Percentiles rank a stretch among this genome's conserved stretches.
Evolutionary conservation across 2,329 filamentous ascomycete genomes (phyloP).

Genomic region (Thielaviopsis punctulata): DNA sequence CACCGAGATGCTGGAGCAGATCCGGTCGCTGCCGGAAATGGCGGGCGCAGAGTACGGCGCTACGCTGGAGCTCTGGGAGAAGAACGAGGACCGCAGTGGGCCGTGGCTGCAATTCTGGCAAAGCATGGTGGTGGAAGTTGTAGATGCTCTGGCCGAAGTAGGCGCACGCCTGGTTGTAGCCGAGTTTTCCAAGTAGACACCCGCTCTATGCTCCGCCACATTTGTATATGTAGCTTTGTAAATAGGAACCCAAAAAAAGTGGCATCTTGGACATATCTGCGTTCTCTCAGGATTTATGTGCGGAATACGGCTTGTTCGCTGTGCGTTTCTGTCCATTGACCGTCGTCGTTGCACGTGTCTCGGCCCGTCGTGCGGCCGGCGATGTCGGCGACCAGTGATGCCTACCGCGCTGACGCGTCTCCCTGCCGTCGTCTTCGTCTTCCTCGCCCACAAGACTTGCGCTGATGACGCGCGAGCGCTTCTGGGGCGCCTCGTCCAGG

Average conservation of each 20-base stretch:
- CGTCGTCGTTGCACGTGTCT: not conserved
- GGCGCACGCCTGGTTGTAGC: slow-evolving; percentile 26
- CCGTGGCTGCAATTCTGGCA: slow-evolving; percentile 31
- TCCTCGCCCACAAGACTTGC: not conserved
- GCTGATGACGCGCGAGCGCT: not conserved
- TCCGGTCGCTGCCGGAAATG: slow-evolving; percentile 18
- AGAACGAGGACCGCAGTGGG: slow-evolving; percentile 22
- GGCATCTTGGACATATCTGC: no score
- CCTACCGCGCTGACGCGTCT: not conserved
- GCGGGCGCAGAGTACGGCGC: slow-evolving; percentile 6
- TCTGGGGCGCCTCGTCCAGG: not conserved
- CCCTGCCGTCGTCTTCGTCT: not conserved
- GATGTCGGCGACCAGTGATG: slow-evolving; percentile 3
- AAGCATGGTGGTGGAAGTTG: slow-evolving; percentile 29
- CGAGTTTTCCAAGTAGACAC: slow-evolving; percentile 21
- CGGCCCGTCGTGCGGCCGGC: not conserved
- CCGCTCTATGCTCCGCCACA: no score
- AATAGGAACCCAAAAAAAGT: no score
- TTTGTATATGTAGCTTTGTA: no score
- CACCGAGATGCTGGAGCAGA: slow-evolving; percentile 29
- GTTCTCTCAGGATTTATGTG: not conserved
- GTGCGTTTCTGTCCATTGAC: not conserved
- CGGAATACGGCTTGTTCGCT: not conserved
- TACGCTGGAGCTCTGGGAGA: slow-evolving; percentile 12
- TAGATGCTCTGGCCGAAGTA: slow-evolving; percentile 29